phyloP scores from a whole-genome alignment of 2,329 filamentous ascomycete species.

The Knufia fluminis region DNA sequence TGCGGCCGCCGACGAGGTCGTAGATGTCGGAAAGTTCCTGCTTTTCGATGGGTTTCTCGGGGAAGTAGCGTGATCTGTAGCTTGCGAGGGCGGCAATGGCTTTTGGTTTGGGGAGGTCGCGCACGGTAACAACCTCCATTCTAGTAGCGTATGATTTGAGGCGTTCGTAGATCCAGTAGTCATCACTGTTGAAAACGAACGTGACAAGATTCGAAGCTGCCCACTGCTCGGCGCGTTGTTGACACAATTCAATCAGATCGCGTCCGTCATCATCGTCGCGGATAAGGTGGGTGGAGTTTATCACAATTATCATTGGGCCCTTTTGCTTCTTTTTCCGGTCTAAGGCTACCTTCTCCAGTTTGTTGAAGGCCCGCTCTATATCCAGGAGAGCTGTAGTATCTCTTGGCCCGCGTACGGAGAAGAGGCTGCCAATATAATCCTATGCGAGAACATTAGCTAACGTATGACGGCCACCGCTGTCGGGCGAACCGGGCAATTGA shows the following conservation, averaged over 20 bases:
- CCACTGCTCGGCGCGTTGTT: constrained; percentile 95
- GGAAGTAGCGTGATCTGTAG: constrained; percentile 72
- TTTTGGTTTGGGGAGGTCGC: constrained; percentile 68
- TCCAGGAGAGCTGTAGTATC: constrained; percentile 88
- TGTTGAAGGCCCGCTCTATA: constrained; percentile 94
- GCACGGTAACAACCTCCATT: constrained; percentile 85
- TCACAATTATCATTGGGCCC: constrained; percentile 75
- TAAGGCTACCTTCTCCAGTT: constrained; percentile 90
- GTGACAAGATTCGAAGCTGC: constrained; percentile 85
- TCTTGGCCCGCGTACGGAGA: constrained; percentile 84
- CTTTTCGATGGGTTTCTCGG: constrained; percentile 46
- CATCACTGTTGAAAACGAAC: constrained; percentile 84
- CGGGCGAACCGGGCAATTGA: too few relatives aligned
- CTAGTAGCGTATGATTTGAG: constrained; percentile 85
- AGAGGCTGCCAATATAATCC: constrained; percentile 85
- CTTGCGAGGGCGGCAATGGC: constrained; percentile 67
- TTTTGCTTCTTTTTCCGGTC: constrained; percentile 41
- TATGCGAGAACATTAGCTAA: too few relatives aligned
- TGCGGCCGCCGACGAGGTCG: constrained; percentile 71
- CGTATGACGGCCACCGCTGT: too few relatives aligned
- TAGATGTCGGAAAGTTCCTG: constrained; percentile 68
- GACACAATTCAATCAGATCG: constrained; percentile 84
- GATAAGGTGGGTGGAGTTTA: constrained; percentile 88
- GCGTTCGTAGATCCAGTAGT: constrained; percentile 97
- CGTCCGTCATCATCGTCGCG: constrained; percentile 88